Evolutionary conservation across 2,329 filamentous ascomycete genomes (phyloP).

Genomic region (Alternaria brassicae): DNA sequence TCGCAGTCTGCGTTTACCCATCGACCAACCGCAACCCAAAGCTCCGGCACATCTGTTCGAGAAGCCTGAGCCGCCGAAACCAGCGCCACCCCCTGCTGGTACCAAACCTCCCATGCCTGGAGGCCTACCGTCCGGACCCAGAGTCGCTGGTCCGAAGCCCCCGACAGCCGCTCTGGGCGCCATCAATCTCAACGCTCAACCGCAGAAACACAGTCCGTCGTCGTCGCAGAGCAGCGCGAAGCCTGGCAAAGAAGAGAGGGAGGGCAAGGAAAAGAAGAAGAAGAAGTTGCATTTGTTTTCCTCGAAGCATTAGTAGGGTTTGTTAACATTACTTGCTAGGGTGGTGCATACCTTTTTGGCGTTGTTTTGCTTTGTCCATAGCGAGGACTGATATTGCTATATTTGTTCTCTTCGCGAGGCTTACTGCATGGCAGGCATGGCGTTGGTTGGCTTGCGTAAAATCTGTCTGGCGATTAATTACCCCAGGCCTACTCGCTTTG

Average conservation of each 20-base stretch:
- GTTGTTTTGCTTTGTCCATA: conserved; percentile 21
- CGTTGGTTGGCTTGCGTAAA: conserved; percentile 5
- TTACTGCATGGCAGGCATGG: conserved; percentile 17
- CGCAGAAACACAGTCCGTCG: conserved; percentile 19
- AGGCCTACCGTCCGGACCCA: conserved; percentile 42
- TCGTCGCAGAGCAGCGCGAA: conserved; percentile 28
- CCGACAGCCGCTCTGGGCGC: conserved; percentile 45
- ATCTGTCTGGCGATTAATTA: neutral
- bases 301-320: conserved; percentile 35
- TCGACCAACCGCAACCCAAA: conserved; percentile 79
- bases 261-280: conserved; percentile 54
- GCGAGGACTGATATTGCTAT: conserved; percentile 10
- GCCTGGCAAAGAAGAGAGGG: conserved; percentile 33
- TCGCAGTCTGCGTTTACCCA: conserved; percentile 78
- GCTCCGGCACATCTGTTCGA: conserved; percentile 89
- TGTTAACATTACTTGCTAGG: conserved; percentile 5
- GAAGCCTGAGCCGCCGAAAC: conserved; percentile 65
- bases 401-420: neutral
- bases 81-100: conserved; percentile 60
- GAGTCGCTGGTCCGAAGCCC: conserved; percentile 36
- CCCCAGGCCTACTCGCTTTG: neutral
- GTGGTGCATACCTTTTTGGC: conserved; percentile 15
- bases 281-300: conserved; percentile 66
- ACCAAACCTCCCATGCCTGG: conserved; percentile 42
- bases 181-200: conserved; percentile 42